A percentile compares a stretch with the other conserved stretches of the same genome.
Evolutionary conservation across 371 early-diverging fungal genomes (phyloP).

Genomic region (Mortierella polycephala): DNA sequence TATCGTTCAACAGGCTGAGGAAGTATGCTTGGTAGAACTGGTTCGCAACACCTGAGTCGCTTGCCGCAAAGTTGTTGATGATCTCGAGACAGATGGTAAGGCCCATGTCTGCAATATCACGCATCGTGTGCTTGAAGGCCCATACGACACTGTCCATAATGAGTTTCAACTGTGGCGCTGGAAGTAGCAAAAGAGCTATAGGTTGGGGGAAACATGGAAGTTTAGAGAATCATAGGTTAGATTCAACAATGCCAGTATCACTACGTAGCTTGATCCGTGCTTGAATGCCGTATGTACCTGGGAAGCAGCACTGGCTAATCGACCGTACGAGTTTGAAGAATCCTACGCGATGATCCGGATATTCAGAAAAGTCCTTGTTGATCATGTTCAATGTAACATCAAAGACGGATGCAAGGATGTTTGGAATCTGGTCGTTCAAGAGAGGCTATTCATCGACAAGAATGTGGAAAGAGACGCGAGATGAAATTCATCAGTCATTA

Average conservation of each 20-base stretch:
- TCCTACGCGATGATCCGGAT: constrained; percentile 95
- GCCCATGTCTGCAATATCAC: constrained; percentile 95
- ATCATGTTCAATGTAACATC: constrained; percentile 98
- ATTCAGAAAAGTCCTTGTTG: constrained; percentile 96
- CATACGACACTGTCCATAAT: constrained; percentile 94
- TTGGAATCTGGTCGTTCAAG: constrained; percentile 83
- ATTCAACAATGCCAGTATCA: background rate
- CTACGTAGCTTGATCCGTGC: no score
- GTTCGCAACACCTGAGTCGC: constrained; percentile 83
- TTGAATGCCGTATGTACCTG: constrained; percentile 4
- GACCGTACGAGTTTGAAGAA: constrained; percentile 92
- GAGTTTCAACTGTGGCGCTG: constrained; percentile 87
- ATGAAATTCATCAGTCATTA: constrained; percentile 12
- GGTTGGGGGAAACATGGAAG: background rate
- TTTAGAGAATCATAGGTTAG: background rate
- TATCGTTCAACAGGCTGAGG: constrained; percentile 89
- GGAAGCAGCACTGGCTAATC: constrained; percentile 90
- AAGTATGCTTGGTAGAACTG: constrained; percentile 93
- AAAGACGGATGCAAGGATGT: constrained; percentile 92
- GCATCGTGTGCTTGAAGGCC: constrained; percentile 99
- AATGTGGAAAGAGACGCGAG: background rate
- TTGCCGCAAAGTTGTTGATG: constrained; percentile 78
- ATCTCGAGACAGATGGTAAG: constrained; percentile 88
- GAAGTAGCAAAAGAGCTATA: constrained; percentile 82
- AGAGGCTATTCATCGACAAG: constrained; percentile 57